phyloP scores from a whole-genome alignment of 1,139 yeast species.

The Candida tetrigidarum region DNA sequence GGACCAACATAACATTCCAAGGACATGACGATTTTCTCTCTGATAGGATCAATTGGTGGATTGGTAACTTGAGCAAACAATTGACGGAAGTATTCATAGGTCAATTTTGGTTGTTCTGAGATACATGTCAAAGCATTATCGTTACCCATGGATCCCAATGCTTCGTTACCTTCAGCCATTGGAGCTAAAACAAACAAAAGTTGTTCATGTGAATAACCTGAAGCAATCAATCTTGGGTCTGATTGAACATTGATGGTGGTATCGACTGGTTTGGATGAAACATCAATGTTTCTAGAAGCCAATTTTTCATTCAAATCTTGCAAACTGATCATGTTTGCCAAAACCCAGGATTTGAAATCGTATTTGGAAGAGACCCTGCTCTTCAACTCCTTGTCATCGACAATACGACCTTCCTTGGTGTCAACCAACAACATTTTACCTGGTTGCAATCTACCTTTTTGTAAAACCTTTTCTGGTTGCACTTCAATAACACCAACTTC shows the following conservation, averaged over 20 bases:
- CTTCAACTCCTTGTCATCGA: slow-evolving; percentile 90
- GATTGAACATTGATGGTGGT: slow-evolving; percentile 57
- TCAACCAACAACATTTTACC: slow-evolving; percentile 97
- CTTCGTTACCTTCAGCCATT: slow-evolving; percentile 96
- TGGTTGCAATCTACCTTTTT: slow-evolving; percentile 94
- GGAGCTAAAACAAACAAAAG: slow-evolving; percentile 83
- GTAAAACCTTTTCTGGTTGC: slow-evolving; percentile 79
- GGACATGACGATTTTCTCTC: slow-evolving; percentile 97
- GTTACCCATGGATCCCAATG: slow-evolving; percentile 98
- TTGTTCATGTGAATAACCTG: slow-evolving; percentile 94
- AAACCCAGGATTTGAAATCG: slow-evolving; percentile 94
- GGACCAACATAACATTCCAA: slow-evolving; percentile 97
- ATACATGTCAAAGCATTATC: slow-evolving; percentile 97
- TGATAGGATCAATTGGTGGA: slow-evolving; percentile 98
- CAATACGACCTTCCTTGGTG: slow-evolving; percentile 89
- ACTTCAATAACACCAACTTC: slow-evolving; percentile 97
- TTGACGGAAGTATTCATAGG: slow-evolving; percentile 95
- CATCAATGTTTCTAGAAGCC: slow-evolving; percentile 47
- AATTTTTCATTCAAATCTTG: slow-evolving; percentile 72
- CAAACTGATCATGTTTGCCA: slow-evolving; percentile 83
- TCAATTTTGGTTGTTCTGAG: slow-evolving; percentile 87
- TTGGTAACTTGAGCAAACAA: slow-evolving; percentile 98
- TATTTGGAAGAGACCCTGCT: slow-evolving; percentile 77
- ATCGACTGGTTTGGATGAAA: slow-evolving; percentile 27
- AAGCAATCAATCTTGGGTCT: slow-evolving; percentile 84